phyloP scores from a whole-genome alignment of 257 asterid genomes.

The Orobanche coerulescens region DNA sequence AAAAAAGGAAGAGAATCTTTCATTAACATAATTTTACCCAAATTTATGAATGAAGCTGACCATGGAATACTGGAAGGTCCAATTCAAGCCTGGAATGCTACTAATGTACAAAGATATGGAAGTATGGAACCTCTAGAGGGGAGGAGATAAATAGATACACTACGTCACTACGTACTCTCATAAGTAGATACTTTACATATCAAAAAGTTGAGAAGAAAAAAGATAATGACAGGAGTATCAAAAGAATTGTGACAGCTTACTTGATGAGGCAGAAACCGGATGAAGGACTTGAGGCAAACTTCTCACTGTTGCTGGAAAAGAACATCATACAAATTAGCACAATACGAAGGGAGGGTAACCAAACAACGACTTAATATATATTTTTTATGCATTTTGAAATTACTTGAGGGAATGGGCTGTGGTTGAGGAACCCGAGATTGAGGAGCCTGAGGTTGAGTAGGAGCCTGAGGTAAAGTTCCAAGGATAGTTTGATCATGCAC shows the following conservation, averaged over 20 bases:
- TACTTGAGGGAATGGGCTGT: slow-evolving; percentile 31
- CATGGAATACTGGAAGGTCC: not conserved
- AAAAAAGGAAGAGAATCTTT: not conserved
- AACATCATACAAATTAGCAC: slow-evolving; percentile 16
- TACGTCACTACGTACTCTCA: not conserved
- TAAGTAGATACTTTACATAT: not conserved
- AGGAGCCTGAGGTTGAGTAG: not conserved
- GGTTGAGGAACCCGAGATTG: slow-evolving; percentile 24
- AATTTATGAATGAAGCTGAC: slow-evolving; percentile 1
- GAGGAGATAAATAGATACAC: not conserved
- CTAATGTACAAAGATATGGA: not conserved
- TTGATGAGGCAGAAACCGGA: slow-evolving; percentile 49
- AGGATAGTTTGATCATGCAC: slow-evolving; percentile 42
- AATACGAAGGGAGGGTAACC: slow-evolving; percentile 5
- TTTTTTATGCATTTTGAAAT: not conserved
- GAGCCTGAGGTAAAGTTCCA: slow-evolving; percentile 41
- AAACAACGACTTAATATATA: not conserved
- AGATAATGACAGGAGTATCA: not conserved
- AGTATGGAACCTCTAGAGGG: not conserved
- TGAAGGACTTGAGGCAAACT: slow-evolving; percentile 45
- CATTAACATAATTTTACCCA: not conserved
- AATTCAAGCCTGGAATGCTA: not conserved
- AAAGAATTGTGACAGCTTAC: slow-evolving; percentile 29
- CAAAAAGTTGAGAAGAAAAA: not conserved
- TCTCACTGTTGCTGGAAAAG: slow-evolving; percentile 35